A percentile compares a stretch with the other conserved stretches of the same genome.
phyloP scores from a whole-genome alignment of 768 basidiomycete genomes.

The Lactarius vividus region DNA sequence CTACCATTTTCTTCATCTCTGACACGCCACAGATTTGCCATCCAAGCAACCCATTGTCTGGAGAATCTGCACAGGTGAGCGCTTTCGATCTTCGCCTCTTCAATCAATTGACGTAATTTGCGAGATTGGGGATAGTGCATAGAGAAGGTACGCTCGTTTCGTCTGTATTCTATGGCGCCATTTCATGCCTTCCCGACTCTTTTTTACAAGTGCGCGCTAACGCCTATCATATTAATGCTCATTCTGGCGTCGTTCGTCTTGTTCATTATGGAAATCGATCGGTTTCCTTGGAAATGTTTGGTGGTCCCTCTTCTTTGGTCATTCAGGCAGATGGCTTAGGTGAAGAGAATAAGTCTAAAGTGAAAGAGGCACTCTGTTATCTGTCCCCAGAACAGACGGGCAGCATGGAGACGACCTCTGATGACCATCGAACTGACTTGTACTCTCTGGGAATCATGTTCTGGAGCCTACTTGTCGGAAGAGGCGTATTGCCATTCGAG shows the following conservation, averaged over 20 bases:
- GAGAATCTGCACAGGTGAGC: slow-evolving; percentile 60
- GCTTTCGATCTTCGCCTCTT: slow-evolving; percentile 13
- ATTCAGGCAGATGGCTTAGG: slow-evolving; percentile 49
- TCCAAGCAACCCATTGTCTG: slow-evolving; percentile 70
- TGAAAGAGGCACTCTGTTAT: slow-evolving; percentile 74
- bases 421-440: slow-evolving; percentile 72
- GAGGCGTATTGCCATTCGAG: slow-evolving; percentile 44
- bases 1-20: slow-evolving; percentile 15
- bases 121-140: slow-evolving; percentile 57
- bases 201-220: slow-evolving; percentile 59
- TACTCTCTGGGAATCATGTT: slow-evolving; percentile 72
- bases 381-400: slow-evolving; percentile 77
- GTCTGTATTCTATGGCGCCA: not conserved
- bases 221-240: slow-evolving; percentile 69
- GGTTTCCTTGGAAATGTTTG: slow-evolving; percentile 66
- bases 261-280: slow-evolving; percentile 76
- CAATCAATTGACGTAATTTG: slow-evolving; percentile 17
- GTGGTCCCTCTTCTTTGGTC: slow-evolving; percentile 69
- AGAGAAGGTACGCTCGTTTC: slow-evolving; percentile 51
- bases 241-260: slow-evolving; percentile 65
- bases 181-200: not conserved
- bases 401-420: slow-evolving; percentile 65
- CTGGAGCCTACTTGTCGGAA: slow-evolving; percentile 72
- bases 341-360: slow-evolving; percentile 62
- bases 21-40: slow-evolving; percentile 53